These are phyloP conservation scores for Apocynum venetum DNA, from an alignment of 257 asterid genomes.

Conservation along the genomic window DNA sequence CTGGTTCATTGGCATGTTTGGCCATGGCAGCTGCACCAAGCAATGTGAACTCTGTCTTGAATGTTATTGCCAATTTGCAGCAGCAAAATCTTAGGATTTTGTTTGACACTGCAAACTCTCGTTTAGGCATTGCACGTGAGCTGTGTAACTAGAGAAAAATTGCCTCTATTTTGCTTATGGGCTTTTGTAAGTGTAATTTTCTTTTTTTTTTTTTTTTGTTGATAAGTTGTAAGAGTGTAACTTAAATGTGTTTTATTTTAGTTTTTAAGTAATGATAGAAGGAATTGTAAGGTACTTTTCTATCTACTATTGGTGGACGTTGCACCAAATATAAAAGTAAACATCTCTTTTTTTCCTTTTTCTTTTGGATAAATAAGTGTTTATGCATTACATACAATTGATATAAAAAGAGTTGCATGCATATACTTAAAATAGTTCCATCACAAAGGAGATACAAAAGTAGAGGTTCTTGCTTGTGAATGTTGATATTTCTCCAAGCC, in stretches of 20 bases:
- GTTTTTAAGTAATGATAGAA: neutral
- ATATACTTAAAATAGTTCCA: no score
- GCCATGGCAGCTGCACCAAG: conserved; percentile 80
- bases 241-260: neutral
- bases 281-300: neutral
- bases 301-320: neutral
- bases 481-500: no score
- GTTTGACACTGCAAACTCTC: conserved; percentile 65
- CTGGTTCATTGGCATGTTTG: conserved; percentile 72
- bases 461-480: no score
- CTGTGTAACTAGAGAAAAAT: conserved; percentile 51
- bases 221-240: no score
- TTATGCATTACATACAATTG: no score
- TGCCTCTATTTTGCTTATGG: neutral
- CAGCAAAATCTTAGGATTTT: conserved; percentile 80
- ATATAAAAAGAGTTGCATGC: no score
- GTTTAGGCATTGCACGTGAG: conserved; percentile 76
- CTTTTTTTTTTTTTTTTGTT: no score
- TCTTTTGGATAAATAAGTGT: no score
- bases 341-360: no score
- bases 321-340: neutral
- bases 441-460: no score
- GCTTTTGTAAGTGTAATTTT: no score
- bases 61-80: conserved; percentile 84
- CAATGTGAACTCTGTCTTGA: conserved; percentile 63